Evolutionary conservation across 495 filamentous ascomycete genomes (phyloP), one percentile per base, ranked within the genome.

Genomic region (Aspergillus asperescens): DNA sequence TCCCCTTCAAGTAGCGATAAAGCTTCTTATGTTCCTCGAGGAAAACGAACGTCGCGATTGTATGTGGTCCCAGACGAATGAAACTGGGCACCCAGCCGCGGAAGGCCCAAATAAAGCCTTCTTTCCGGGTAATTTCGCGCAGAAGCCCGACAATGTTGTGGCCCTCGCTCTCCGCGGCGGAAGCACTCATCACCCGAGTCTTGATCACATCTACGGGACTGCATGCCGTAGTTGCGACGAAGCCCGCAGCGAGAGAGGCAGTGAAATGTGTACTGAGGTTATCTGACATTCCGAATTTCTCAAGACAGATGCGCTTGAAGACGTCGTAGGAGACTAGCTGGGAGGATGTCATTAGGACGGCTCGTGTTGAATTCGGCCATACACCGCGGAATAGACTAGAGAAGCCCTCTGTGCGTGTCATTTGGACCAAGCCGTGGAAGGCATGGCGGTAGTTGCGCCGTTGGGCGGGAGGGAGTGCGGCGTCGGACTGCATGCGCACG

Each of bases 31-130:
- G 77, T 52, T 94, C 86, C 66, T 98, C 93, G 62, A 98, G 73
- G 69, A 96, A 96, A 54, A 98, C 63, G 59, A 98, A 96, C 8
- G 94, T 97, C 52, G 87, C 84, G 62, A 97, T 89, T 3, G 93
- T 98, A 76, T 98, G 93, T 35, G 86, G 86, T 20, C 85, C 94
- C 50, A 98, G 63, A n/a, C 93, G 78, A 50, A 96, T 83, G 66
- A 98, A 98, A 61, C 89, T 93, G 8, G 93, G 93, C 38, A 95
- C 86, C 93, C 93, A 98, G n/a, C 93, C 93, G 62, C 86, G 85
- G 70, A 96, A 97, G 80, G 90, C 88, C 93, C 93, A 98, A 1
- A 74, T 66, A 39, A 88, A 66, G 23, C 92, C 92, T 66, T 98
- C 91, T 47, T 81, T 78, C 56, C 77, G 81, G 55, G 82, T 84